A percentile compares a stretch with the other conserved stretches of the same genome.
These are phyloP conservation scores for Flaveria ramosissima DNA, from an alignment of 129 eudicot species.

Conservation along the genomic window DNA sequence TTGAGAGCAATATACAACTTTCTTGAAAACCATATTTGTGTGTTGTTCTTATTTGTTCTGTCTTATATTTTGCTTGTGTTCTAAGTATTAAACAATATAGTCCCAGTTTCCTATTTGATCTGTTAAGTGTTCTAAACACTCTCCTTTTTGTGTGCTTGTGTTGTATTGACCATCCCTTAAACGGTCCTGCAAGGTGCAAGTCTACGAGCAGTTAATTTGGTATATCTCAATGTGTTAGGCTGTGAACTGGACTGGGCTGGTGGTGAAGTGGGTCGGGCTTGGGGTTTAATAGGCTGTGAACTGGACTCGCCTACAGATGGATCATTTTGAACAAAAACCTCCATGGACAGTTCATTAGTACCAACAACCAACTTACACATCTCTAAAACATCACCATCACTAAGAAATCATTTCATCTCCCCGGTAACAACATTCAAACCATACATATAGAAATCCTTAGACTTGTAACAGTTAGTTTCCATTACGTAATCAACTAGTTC, in stretches of 20 bases:
- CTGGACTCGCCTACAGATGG: not conserved
- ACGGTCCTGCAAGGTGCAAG: too few species aligned
- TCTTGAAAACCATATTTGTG: too few species aligned
- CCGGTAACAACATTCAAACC: not conserved
- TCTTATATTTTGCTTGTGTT: too few species aligned
- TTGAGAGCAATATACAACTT: too few species aligned
- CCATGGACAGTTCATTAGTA: not conserved
- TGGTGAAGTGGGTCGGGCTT: not conserved
- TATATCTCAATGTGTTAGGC: not conserved
- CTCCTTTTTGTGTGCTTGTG: too few species aligned
- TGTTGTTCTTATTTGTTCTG: too few species aligned
- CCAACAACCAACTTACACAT: not conserved
- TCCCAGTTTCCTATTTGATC: too few species aligned
- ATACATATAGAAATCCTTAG: not conserved
- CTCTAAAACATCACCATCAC: not conserved
- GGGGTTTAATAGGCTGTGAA: not conserved
- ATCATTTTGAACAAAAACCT: not conserved
- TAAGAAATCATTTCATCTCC: not conserved
- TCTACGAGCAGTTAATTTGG: not conserved
- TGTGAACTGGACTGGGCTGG: not conserved
- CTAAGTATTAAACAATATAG: too few species aligned
- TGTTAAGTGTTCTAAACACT: too few species aligned
- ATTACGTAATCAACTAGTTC: not conserved
- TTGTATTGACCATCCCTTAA: too few species aligned
- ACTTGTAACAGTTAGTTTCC: not conserved